phyloP scores from a whole-genome alignment of 768 basidiomycete species.

The Phlebiopsis flavidoalba region DNA sequence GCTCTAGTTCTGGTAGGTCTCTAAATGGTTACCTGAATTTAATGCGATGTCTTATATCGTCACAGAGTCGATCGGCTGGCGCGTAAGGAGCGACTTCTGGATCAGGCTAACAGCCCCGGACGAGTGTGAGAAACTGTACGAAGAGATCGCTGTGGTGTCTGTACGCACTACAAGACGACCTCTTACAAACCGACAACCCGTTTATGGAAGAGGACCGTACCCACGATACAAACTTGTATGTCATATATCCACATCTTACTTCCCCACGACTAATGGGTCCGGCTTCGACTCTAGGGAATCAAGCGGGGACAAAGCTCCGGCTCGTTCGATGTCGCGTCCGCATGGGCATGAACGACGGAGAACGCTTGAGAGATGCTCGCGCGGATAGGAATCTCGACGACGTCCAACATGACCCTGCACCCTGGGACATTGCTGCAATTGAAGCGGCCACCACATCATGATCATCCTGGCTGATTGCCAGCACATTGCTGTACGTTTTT shows the following conservation, averaged over 20 bases:
- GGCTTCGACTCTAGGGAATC: conserved; percentile 52
- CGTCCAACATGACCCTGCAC: conserved; percentile 62
- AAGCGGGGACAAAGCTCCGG: conserved; percentile 78
- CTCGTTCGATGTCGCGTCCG: conserved; percentile 73
- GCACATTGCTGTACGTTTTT: too few relatives aligned
- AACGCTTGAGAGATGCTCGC: conserved; percentile 69
- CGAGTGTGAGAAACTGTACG: conserved; percentile 91
- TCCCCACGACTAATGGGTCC: neutral
- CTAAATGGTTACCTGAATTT: neutral
- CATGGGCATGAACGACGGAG: conserved; percentile 71
- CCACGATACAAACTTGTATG: conserved; percentile 74
- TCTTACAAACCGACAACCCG: conserved; percentile 75
- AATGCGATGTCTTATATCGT: neutral
- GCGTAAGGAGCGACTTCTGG: conserved; percentile 81
- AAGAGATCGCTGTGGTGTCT: conserved; percentile 93
- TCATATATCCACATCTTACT: conserved; percentile 10
- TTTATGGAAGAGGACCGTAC: conserved; percentile 80
- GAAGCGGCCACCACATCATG: neutral
- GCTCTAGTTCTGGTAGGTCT: conserved; percentile 75
- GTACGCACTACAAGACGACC: conserved; percentile 86
- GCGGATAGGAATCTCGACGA: conserved; percentile 79
- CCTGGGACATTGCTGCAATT: conserved; percentile 30
- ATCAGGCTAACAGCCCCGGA: conserved; percentile 68
- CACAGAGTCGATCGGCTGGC: conserved; percentile 90
- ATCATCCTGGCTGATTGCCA: neutral